Evolutionary conservation across 352 stramenopile genomes (phyloP), one percentile per base, ranked within the genome.

Genomic region (Pythium aquatile): DNA sequence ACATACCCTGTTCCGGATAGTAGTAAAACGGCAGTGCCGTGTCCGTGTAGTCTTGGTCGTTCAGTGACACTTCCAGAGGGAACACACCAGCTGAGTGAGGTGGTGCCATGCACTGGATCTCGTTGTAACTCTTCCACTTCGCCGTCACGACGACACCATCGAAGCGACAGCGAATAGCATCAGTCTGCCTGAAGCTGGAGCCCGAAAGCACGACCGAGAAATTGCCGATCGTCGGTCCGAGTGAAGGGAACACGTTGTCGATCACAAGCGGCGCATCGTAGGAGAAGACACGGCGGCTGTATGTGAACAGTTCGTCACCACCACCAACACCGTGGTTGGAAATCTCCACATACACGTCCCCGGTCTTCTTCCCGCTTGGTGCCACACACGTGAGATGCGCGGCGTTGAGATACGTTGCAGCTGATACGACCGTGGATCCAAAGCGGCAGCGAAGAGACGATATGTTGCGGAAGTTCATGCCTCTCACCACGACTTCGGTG

Each of bases 31-130:
- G 68, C 2, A 85, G 48, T 0, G 66, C 63, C 1, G 71, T 80
- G 46, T 85, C 65, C 0, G 81, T 87, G 65, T 96, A 98, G 66
- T 99, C 92, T 70, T 98, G 93, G 32, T 84, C 89, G 68, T 99
- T 98, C 46, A 88, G 67, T 24, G 90, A 91, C 30, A 99, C 79
- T 62, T 96, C 72, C 0, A 98, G 72, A 2, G 78, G 70, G 48
- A 97, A 92, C 0, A 89, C 65, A 0, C 93, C 93, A 0, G 79
- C 55, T 3, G 58, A 37, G 39, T 96, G 79, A 0, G 79, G 74
- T 26, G 88, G 91, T n/a, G 91, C 86, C 26, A 75, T 79, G 70
- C 88, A 98, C 35, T 73, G 58, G 14, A 98, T 77, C 70, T 88
- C 76, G 39, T 85, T 83, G 44, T 74, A 78, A 57, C 76, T 89